Conservation (phyloP, 1,284 basidiomycete genomes). For the Uromyces viciae-fabae region DNA sequence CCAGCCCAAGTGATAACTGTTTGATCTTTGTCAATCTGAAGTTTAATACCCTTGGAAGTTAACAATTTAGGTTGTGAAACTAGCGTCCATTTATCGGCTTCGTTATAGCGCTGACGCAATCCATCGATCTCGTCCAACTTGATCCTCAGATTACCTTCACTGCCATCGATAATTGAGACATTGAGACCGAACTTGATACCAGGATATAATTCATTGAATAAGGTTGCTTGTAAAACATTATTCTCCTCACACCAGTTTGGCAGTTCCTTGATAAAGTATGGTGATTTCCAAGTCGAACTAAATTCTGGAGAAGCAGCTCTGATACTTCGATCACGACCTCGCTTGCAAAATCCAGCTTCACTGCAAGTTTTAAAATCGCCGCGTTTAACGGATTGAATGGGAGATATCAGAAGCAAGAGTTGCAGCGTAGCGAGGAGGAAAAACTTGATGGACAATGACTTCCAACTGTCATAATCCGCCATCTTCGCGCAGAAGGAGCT, state of each 20-base stretch:
- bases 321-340: constrained; percentile 73
- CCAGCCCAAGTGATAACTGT: constrained; percentile 18
- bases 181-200: constrained; percentile 73
- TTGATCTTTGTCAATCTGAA: constrained; percentile 5
- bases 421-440: neutral
- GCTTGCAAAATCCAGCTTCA: constrained; percentile 83
- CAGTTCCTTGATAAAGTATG: constrained; percentile 64
- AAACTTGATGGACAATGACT: neutral
- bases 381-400: constrained; percentile 56
- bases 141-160: constrained; percentile 77
- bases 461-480: neutral
- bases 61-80: constrained; percentile 63
- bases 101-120: constrained; percentile 76
- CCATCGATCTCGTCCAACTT: constrained; percentile 78
- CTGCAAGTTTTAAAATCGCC: constrained; percentile 87
- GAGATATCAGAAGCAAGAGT: neutral
- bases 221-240: constrained; percentile 62
- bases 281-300: constrained; percentile 69
- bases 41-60: constrained; percentile 59
- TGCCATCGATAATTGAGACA: constrained; percentile 65
- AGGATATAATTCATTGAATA: constrained; percentile 76
- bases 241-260: constrained; percentile 57
- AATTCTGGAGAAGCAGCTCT: constrained; percentile 44
- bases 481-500: no score
- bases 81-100: constrained; percentile 80